Percentiles rank a stretch among this genome's conserved stretches.
These are phyloP conservation scores for Pelargonium cotyledonis DNA, from an alignment of 441 rosid genomes.

Conservation along the genomic window DNA sequence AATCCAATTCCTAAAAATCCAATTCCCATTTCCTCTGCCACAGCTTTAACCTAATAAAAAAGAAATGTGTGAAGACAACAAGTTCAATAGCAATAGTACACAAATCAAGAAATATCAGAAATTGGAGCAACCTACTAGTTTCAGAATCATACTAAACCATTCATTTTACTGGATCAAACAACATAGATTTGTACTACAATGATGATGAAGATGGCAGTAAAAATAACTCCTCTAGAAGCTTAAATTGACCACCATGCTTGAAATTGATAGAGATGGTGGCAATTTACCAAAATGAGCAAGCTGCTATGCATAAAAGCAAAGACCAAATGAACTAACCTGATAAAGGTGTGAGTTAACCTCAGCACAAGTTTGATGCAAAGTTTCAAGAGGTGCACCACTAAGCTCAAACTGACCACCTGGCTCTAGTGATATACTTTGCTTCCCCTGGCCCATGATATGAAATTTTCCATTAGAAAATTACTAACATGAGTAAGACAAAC, in stretches of 20 bases:
- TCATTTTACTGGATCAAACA: slow-evolving; percentile 5
- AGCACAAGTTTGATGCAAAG: slow-evolving; percentile 98
- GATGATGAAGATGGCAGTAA: slow-evolving; percentile 5
- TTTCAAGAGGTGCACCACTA: slow-evolving; percentile 98
- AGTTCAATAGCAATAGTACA: background rate
- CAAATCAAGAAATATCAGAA: background rate
- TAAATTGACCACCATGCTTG: slow-evolving; percentile 8
- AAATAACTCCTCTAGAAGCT: background rate
- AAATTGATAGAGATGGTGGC: slow-evolving; percentile 4
- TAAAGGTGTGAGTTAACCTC: slow-evolving; percentile 98
- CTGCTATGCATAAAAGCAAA: slow-evolving; percentile 7
- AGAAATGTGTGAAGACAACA: slow-evolving; percentile 13
- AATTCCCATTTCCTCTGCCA: slow-evolving; percentile 96
- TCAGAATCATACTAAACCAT: background rate
- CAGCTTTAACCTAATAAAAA: slow-evolving; percentile 76
- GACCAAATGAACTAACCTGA: slow-evolving; percentile 48
- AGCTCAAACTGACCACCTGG: slow-evolving; percentile 99
- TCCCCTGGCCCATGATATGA: slow-evolving; percentile 50
- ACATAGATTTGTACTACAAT: background rate
- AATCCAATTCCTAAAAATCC: slow-evolving; percentile 97
- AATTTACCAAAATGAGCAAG: slow-evolving; percentile 10
- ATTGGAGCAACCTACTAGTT: background rate
- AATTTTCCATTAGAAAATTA: slow-evolving; percentile 8
- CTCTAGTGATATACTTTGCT: slow-evolving; percentile 96
- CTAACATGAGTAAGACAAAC: background rate